Evolutionary conservation across 2,329 filamentous ascomycete species (phyloP), one percentile per base, ranked within the genome.

Genomic region (Pseudocercospora eumusae): DNA sequence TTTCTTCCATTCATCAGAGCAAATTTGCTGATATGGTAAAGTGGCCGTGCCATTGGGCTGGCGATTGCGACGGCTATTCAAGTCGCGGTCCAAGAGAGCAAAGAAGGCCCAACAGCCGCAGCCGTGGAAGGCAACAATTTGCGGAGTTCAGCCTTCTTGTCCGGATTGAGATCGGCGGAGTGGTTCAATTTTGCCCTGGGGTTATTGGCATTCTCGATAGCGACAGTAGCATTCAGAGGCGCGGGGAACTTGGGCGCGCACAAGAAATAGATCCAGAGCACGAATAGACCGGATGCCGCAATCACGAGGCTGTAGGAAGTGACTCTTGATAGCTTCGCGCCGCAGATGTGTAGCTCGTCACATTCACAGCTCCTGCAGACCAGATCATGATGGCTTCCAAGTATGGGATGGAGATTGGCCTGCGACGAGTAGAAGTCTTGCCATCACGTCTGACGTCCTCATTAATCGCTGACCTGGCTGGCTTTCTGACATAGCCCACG

Each of bases 351-450:
- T 96, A 97, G 49, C 83, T 82, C 33, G 85, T 82, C 59, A 96
- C 71, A 63, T 90, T 84, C 65, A 97, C 75, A 4, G 88, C 84
- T 0, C 89, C 90, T 11, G 92, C 88, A 42, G 86, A 82, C 88
- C 93, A 96, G 2, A 96, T 75, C 70, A 92, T 79, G 50, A 95
- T 75, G 1, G 91, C 92, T 72, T 96, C 91, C 18, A 96, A 79
- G 60, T 78, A 71, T 27, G 66, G 59, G 8, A 47, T 60, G 33
- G 61, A 44, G 20, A 18, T 20, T n/a, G 15, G 23, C 45, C n/a
- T 25, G 28, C 15, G 23, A 49, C 53, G 52, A 31, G 25, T 15
- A 20, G 18, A 21, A 4, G 9, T 33, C 31, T 57, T 47, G 20
- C 28, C 36, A n/a, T 58, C 56, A 15, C 62, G 57, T 18, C 57